Base-by-base conservation (phyloP, 2,329 filamentous ascomycete species). In the Cytospora piceicola region DNA sequence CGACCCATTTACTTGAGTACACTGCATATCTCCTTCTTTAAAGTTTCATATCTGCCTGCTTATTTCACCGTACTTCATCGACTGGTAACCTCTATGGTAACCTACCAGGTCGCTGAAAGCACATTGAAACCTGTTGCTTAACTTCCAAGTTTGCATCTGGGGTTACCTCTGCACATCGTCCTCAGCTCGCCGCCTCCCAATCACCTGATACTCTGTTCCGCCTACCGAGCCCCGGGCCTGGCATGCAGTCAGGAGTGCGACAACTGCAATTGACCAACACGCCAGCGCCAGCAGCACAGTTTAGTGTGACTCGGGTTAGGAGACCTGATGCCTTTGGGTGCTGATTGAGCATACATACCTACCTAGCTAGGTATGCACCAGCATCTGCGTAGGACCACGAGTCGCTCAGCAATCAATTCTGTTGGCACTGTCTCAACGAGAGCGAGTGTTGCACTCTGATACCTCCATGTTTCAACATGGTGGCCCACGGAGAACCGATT, bases 401-500 rank as follows among this genome's bases (percentile, higher is more conserved):
- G 49, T 8, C 24, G 24, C 7, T 11, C 29, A 36, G 3, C 42
- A 11, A 46, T 46, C 42, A 34, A 6, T 34, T 34, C 11, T 34
- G 32, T 34, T 34, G 7, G 7, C 11, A 34, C 20, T 12, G 22
- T 46, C 42, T 46, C n/a, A 22, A 42, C 20, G 2, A 12, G n/a
- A n/a, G 46, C 20, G 36, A 2, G 56, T 63, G 9, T 11, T 17
- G 56, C 59, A 11, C 15, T 17, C 12, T 36, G 15, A 11, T 36
- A 9, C 34, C 20, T n/a, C 20, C 51, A 6, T 17, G 4, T 8
- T 14, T 3, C 36, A 30, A 17, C 22, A 39, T 42, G 29, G 32
- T 34, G 36, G 12, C 46, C 29, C 42, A 24, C 27, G 54, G 61
- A 20, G 61, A 61, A 30, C 61, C 30, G 15, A 59, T 65, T 4